Evolutionary conservation across 495 filamentous ascomycete genomes (phyloP).

Genomic region (Tuber melanosporum): DNA sequence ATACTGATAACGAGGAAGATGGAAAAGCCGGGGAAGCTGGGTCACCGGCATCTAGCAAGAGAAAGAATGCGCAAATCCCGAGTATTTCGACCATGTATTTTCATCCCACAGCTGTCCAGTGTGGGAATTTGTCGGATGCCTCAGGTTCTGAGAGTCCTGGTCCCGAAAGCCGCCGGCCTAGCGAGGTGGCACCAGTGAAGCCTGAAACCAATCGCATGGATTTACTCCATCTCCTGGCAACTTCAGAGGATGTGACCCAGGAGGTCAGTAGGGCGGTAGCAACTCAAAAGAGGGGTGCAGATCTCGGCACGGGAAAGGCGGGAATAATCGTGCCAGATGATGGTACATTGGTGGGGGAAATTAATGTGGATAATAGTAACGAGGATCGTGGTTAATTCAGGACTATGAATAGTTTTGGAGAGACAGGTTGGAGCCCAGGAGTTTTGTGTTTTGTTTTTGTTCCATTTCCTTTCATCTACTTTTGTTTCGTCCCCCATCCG

Average conservation of each 20-base stretch:
- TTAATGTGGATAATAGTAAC: constrained; percentile 32
- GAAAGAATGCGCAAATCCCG: constrained; percentile 14
- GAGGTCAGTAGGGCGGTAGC: constrained; percentile 29
- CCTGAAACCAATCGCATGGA: constrained; percentile 37
- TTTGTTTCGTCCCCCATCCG: neutral
- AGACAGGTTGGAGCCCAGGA: neutral
- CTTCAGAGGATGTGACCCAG: constrained; percentile 23
- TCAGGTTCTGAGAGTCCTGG: constrained; percentile 32
- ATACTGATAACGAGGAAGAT: constrained; percentile 24
- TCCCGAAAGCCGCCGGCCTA: constrained; percentile 24
- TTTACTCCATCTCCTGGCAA: constrained; percentile 29
- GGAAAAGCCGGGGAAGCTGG: constrained; percentile 18
- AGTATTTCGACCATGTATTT: constrained; percentile 36
- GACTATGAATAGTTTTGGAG: neutral
- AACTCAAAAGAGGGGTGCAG: constrained; percentile 11
- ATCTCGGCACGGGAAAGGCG: constrained; percentile 24
- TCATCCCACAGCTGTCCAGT: constrained; percentile 35
- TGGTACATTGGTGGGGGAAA: constrained; percentile 21
- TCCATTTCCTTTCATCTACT: constrained; percentile 1
- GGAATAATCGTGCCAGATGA: constrained; percentile 28
- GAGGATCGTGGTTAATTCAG: constrained; percentile 4
- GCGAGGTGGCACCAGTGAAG: constrained; percentile 24
- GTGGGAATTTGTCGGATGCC: constrained; percentile 33
- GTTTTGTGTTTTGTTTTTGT: constrained; percentile 7
- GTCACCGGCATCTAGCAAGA: constrained; percentile 19